Percentiles rank a stretch among this genome's conserved stretches.
These are phyloP conservation scores for Agrocybe praecox DNA, from an alignment of 768 basidiomycete genomes.

Conservation along the genomic window DNA sequence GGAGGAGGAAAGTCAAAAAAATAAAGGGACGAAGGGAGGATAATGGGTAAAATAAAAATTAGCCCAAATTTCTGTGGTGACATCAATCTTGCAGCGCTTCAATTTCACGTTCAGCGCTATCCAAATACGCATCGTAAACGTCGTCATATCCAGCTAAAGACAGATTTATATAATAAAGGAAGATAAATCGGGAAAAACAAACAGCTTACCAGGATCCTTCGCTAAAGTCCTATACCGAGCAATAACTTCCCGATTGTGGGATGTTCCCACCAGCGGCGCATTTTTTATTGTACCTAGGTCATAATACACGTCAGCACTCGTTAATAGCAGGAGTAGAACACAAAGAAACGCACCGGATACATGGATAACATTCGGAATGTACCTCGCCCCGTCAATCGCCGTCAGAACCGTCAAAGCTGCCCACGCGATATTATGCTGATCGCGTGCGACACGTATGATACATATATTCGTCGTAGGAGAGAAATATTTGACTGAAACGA, in stretches of 20 bases:
- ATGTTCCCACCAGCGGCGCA: slow-evolving; percentile 74
- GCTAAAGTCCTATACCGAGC: slow-evolving; percentile 63
- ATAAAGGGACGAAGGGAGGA: too few relatives aligned
- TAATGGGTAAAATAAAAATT: too few relatives aligned
- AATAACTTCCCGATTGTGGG: slow-evolving; percentile 71
- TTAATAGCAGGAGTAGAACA: not conserved
- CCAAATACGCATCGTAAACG: slow-evolving; percentile 60
- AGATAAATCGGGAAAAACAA: not conserved
- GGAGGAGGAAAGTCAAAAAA: too few relatives aligned
- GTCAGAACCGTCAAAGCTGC: slow-evolving; percentile 75
- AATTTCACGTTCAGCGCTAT: slow-evolving; percentile 61
- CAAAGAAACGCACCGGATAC: slow-evolving; percentile 68
- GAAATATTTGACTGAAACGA: slow-evolving; percentile 86
- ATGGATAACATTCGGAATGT: slow-evolving; percentile 79
- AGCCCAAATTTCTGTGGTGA: too few relatives aligned
- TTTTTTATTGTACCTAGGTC: slow-evolving; percentile 90
- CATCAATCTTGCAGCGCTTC: slow-evolving; percentile 65
- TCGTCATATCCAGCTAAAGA: slow-evolving; percentile 57
- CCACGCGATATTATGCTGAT: slow-evolving; percentile 81
- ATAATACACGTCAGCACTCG: too few relatives aligned
- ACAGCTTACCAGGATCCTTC: slow-evolving; percentile 49
- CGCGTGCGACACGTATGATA: slow-evolving; percentile 84
- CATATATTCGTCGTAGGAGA: slow-evolving; percentile 83
- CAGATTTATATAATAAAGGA: not conserved
- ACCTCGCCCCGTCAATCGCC: slow-evolving; percentile 54